Percentiles rank a stretch among this genome's conserved stretches.
phyloP scores from a whole-genome alignment of 176 grass and related monocot species.

The Bromus sterilis region DNA sequence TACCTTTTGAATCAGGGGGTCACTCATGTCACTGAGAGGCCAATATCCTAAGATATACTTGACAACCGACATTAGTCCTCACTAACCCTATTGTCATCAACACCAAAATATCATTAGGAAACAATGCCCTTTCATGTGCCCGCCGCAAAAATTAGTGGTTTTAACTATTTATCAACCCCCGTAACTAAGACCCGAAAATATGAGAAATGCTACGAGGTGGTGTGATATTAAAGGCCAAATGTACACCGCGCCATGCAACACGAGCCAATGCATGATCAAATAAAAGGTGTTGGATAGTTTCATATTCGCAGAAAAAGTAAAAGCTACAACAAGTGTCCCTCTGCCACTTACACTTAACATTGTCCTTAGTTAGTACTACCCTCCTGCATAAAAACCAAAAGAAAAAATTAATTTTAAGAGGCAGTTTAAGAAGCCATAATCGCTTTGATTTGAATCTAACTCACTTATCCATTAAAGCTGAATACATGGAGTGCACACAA shows the following conservation, averaged over 20 bases:
- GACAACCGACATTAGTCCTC: not conserved
- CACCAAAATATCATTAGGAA: too few species aligned
- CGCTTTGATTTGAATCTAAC: not conserved
- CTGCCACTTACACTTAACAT: not conserved
- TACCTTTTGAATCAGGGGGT: not conserved
- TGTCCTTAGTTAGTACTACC: not conserved
- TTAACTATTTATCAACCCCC: too few species aligned
- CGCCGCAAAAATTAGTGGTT: too few species aligned
- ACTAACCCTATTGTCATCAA: not conserved
- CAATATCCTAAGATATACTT: not conserved
- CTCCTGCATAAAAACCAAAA: not conserved
- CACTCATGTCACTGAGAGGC: not conserved
- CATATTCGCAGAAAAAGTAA: too few species aligned
- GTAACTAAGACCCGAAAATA: too few species aligned
- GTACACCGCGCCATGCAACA: not conserved
- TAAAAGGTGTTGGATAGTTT: not conserved
- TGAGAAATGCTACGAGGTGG: too few species aligned
- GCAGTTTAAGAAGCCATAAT: not conserved
- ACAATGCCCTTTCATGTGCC: too few species aligned
- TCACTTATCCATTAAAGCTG: not conserved
- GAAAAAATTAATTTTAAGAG: too few species aligned
- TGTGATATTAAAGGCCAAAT: not conserved
- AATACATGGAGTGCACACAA: not conserved
- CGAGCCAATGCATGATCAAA: not conserved
- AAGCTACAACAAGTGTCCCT: not conserved